Conservation (phyloP, 192 early-diverging fungal genomes). For the Mortierella claussenii region DNA sequence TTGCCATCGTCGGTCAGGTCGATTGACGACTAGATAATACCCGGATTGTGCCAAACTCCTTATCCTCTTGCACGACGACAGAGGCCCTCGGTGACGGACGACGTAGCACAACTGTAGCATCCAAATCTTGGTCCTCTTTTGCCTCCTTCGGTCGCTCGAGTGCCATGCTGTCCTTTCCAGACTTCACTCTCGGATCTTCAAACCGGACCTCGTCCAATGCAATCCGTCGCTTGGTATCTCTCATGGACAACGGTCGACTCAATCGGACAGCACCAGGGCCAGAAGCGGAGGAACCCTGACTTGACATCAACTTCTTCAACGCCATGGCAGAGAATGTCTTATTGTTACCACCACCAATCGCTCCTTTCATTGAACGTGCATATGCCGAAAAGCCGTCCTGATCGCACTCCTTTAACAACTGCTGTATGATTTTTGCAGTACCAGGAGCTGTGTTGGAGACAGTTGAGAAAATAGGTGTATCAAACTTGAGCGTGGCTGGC, state of each 20-base stretch:
- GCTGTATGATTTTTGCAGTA: slow-evolving; percentile 34
- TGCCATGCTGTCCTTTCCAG: background rate
- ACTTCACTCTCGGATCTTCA: background rate
- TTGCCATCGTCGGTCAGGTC: too few relatives aligned
- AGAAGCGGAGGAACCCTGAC: background rate
- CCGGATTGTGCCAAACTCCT: slow-evolving; percentile 33
- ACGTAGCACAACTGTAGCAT: slow-evolving; percentile 35
- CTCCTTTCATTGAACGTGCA: slow-evolving; percentile 1
- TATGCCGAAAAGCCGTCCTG: slow-evolving; percentile 14
- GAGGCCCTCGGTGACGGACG: slow-evolving; percentile 1
- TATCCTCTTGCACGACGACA: background rate
- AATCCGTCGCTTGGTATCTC: slow-evolving; percentile 29
- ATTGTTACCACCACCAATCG: background rate
- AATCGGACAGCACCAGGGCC: slow-evolving; percentile 5
- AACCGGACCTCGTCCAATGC: slow-evolving; percentile 24
- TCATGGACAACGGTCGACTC: slow-evolving; percentile 46
- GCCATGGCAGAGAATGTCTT: slow-evolving; percentile 37
- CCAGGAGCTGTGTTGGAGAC: background rate
- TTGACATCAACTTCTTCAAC: slow-evolving; percentile 7
- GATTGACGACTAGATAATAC: too few relatives aligned
- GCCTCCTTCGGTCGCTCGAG: background rate
- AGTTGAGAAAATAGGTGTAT: background rate
- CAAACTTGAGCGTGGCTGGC: background rate
- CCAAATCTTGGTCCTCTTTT: background rate
- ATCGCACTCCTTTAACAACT: slow-evolving; percentile 28